Evolutionary conservation across 306 rosid species (phyloP).

Genomic region (Medicago arabica): DNA sequence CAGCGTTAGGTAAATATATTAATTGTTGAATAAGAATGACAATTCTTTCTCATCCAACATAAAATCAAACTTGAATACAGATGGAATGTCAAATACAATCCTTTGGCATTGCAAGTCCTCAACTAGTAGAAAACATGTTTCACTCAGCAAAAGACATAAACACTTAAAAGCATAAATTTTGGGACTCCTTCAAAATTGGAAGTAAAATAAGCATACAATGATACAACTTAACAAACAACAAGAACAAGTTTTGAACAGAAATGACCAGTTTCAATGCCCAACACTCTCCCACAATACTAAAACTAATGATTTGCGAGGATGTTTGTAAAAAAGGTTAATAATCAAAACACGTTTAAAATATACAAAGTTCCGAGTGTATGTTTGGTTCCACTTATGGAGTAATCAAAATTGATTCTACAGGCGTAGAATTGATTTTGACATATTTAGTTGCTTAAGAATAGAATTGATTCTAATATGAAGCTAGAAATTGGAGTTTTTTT

Average conservation of each 20-base stretch:
- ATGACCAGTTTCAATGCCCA: not conserved
- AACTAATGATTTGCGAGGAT: constrained; percentile 10
- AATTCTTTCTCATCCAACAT: constrained; percentile 26
- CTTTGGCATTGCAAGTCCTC: constrained; percentile 3
- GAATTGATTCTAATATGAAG: too few relatives aligned
- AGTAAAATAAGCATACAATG: constrained; percentile 4
- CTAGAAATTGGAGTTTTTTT: too few relatives aligned
- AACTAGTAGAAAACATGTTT: not conserved
- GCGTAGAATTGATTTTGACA: not conserved
- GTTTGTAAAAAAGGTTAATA: not conserved
- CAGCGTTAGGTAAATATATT: not conserved
- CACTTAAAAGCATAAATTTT: not conserved
- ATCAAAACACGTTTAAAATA: constrained; percentile 14
- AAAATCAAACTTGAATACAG: not conserved
- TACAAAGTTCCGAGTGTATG: not conserved
- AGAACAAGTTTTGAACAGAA: not conserved
- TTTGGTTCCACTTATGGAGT: not conserved
- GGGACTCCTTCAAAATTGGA: not conserved
- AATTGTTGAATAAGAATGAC: not conserved
- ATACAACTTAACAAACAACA: not conserved
- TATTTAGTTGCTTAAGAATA: too few relatives aligned
- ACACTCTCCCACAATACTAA: not conserved
- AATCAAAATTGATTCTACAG: too few relatives aligned
- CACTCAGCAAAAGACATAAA: not conserved
- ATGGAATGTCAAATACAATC: constrained; percentile 15